Conservation (phyloP, 2,329 filamentous ascomycete genomes). For the Balansia obtecta region DNA sequence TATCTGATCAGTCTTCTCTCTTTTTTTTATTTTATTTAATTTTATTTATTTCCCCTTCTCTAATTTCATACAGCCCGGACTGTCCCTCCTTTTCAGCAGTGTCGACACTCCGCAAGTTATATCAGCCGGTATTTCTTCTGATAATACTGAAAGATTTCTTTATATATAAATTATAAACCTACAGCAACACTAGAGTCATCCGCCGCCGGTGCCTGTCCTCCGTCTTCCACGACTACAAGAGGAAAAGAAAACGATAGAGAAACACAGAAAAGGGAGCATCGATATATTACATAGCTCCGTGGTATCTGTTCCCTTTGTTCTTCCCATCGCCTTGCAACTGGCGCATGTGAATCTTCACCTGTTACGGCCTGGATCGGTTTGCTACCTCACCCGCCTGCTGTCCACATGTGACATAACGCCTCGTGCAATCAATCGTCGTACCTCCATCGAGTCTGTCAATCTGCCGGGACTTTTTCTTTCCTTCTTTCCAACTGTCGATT, state of each 20-base stretch:
- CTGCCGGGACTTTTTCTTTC: background rate
- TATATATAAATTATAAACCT: no score
- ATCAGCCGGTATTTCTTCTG: no score
- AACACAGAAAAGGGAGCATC: background rate
- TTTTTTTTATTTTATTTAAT: no score
- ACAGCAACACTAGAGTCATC: background rate
- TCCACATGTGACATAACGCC: constrained; percentile 1
- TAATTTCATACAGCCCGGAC: background rate
- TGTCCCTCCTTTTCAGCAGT: background rate
- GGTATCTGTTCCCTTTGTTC: no score
- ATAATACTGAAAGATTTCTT: no score
- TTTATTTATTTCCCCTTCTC: no score
- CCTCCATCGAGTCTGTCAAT: background rate
- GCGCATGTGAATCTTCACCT: background rate
- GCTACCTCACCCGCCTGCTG: background rate
- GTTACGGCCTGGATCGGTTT: constrained; percentile 2
- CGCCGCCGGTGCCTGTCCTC: background rate
- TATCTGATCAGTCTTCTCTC: no score
- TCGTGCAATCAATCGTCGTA: constrained; percentile 3
- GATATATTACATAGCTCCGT: no score
- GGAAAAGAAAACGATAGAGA: background rate
- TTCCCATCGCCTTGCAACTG: no score
- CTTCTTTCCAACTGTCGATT: background rate
- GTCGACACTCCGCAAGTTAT: background rate
- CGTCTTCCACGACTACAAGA: background rate